Base-by-base conservation (phyloP, 768 basidiomycete species). In the Austroboletus eburneus region DNA sequence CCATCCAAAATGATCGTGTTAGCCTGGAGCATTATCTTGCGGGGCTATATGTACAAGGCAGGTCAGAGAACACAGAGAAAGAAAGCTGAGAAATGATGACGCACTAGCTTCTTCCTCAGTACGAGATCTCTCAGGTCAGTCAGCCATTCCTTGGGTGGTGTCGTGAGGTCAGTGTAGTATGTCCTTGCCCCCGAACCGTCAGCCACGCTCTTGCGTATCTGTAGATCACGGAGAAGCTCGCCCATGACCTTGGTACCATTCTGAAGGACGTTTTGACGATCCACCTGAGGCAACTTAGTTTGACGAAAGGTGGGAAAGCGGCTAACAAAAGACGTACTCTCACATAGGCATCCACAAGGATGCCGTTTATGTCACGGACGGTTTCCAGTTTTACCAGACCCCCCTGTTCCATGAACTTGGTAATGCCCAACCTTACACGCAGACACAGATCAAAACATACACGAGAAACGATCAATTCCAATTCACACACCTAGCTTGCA, bases 11-110 rank as follows among this genome's bases (percentile, higher is more conserved):
- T 55, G 55, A 82, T 69, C 13, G 89, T 89, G 57, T 86, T 91
- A 3, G 88, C 86, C 64, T 90, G 91, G 3, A 89, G 82, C 65
- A 92, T 86, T 16, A 90, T 75, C 65, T 90, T 92, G 48, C 91
- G 80, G 16, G 91, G 85, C 83, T 91, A 54, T 46, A 43, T 33
- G 29, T 12, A 42, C n/a, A 29, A 32, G 18, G 7, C 17, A 17
- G 18, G 5, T 42, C 13, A 39, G 14, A 24, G 18, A 29, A 16
- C 10, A 43, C 7, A 8, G 18, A 35, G 43, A 27, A 27, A 17
- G 20, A n/a, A 43, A 33, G 43, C 4, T 9, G 16, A n/a, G 17
- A 42, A 44, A 30, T n/a, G 13, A 43, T 13, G 16, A 69, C 80
- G 12, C 52, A 85, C 88, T 71, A 75, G 74, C 69, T 89, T 90